These are phyloP conservation scores for Boletus mariae DNA, from an alignment of 1,284 basidiomycete genomes.

Conservation along the genomic window DNA sequence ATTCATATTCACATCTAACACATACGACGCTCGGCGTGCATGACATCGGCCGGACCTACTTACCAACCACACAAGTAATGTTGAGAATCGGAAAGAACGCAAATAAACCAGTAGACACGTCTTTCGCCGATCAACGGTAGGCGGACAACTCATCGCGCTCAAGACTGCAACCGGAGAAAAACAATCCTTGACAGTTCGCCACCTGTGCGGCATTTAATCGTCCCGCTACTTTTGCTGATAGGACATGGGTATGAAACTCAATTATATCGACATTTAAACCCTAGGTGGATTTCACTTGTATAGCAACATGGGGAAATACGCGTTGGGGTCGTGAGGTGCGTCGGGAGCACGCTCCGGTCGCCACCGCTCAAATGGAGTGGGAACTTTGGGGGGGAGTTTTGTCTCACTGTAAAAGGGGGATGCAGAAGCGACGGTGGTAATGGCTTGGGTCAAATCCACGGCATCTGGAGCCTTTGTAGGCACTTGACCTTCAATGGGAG, in stretches of 20 bases:
- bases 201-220: not conserved
- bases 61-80: not conserved
- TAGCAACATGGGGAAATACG: conserved; percentile 84
- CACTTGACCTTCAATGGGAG: conserved; percentile 50
- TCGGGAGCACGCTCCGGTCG: conserved; percentile 60
- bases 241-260: conserved; percentile 5
- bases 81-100: too few species aligned
- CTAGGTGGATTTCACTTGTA: conserved; percentile 54
- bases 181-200: not conserved
- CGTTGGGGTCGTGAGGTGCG: conserved; percentile 71
- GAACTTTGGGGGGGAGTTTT: conserved; percentile 70
- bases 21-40: too few species aligned
- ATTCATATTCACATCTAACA: too few species aligned
- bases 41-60: not conserved
- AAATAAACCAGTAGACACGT: not conserved
- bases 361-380: conserved; percentile 69
- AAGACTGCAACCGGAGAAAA: not conserved
- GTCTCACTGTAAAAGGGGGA: conserved; percentile 61
- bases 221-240: not conserved
- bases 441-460: conserved; percentile 66
- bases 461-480: conserved; percentile 43
- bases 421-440: conserved; percentile 58
- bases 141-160: not conserved
- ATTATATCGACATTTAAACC: conserved; percentile 12
- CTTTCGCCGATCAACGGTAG: not conserved